Evolutionary conservation across 139 green algal species (phyloP).

Genomic region (Chlamydomonas sp.): DNA sequence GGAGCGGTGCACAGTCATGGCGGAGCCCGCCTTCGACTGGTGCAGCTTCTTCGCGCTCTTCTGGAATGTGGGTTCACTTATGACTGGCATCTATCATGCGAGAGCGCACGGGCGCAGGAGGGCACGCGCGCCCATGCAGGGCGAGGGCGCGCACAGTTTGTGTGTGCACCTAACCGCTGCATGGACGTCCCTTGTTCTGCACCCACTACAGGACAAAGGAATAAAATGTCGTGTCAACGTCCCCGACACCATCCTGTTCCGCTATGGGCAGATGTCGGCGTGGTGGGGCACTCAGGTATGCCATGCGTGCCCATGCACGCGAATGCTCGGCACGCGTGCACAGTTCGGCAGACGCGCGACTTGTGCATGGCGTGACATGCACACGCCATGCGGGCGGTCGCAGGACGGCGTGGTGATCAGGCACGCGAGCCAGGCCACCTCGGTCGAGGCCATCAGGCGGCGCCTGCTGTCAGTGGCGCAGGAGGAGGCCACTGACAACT

Average conservation of each 20-base stretch:
- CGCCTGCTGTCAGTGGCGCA: slow-evolving; percentile 31
- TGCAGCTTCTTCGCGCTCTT: slow-evolving; percentile 9
- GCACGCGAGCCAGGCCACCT: slow-evolving; percentile 28
- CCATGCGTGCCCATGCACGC: neutral
- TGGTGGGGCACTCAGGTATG: slow-evolving; percentile 49
- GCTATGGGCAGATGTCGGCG: slow-evolving; percentile 33
- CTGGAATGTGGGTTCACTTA: slow-evolving; percentile 6
- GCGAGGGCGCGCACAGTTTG: too few species aligned
- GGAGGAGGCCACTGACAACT: slow-evolving; percentile 35
- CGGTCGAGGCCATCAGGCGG: slow-evolving; percentile 34
- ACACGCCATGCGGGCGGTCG: neutral
- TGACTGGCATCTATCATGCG: neutral
- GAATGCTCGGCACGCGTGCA: neutral
- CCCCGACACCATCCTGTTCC: slow-evolving; percentile 48
- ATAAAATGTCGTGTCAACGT: slow-evolving; percentile 47
- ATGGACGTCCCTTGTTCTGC: too few species aligned
- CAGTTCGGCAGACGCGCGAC: neutral
- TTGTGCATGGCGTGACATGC: neutral
- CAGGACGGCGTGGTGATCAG: slow-evolving; percentile 46
- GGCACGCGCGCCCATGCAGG: neutral
- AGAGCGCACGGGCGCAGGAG: neutral
- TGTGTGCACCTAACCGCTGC: too few species aligned
- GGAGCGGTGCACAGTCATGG: too few species aligned
- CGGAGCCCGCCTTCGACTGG: slow-evolving; percentile 10
- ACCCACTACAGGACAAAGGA: slow-evolving; percentile 51